A percentile compares a stretch with the other conserved stretches of the same genome.
Evolutionary conservation across 2,329 filamentous ascomycete species (phyloP).

Genomic region (Colletotrichum spinosum): DNA sequence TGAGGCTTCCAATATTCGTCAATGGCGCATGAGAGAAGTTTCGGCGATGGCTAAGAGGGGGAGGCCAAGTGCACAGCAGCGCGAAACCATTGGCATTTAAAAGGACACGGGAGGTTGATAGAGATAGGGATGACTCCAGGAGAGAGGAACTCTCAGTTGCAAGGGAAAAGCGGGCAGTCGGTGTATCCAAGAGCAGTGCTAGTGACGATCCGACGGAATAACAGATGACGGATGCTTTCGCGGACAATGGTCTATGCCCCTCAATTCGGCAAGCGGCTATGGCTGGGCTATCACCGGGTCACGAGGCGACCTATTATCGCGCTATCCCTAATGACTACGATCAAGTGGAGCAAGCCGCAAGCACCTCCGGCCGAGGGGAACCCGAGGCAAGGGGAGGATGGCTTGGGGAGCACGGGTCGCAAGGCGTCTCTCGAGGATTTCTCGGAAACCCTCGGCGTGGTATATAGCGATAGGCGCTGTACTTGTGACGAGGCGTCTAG

Average conservation of each 20-base stretch:
- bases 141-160: slow-evolving; percentile 4
- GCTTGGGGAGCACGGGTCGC: slow-evolving; percentile 7
- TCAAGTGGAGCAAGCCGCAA: slow-evolving; percentile 23
- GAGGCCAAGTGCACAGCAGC: too few species aligned
- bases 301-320: slow-evolving; percentile 26
- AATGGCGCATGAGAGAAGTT: too few species aligned
- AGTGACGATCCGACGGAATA: background rate
- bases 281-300: slow-evolving; percentile 29
- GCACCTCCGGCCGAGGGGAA: slow-evolving; percentile 45
- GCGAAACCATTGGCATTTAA: too few species aligned
- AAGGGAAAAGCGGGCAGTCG: slow-evolving; percentile 32
- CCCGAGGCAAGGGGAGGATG: slow-evolving; percentile 36
- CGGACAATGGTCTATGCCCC: slow-evolving; percentile 23
- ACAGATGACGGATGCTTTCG: slow-evolving; percentile 28
- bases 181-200: slow-evolving; percentile 11
- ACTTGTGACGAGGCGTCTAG: too few species aligned
- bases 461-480: slow-evolving; percentile 13
- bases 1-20: too few species aligned
- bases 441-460: slow-evolving; percentile 38
- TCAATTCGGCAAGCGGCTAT: slow-evolving; percentile 32
- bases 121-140: background rate
- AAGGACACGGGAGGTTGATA: background rate
- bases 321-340: slow-evolving; percentile 35
- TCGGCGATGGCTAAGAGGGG: too few species aligned
- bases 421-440: slow-evolving; percentile 37